These are phyloP conservation scores for Thalassiosira ordinaria DNA, from an alignment of 352 stramenopile species.

Conservation along the genomic window DNA sequence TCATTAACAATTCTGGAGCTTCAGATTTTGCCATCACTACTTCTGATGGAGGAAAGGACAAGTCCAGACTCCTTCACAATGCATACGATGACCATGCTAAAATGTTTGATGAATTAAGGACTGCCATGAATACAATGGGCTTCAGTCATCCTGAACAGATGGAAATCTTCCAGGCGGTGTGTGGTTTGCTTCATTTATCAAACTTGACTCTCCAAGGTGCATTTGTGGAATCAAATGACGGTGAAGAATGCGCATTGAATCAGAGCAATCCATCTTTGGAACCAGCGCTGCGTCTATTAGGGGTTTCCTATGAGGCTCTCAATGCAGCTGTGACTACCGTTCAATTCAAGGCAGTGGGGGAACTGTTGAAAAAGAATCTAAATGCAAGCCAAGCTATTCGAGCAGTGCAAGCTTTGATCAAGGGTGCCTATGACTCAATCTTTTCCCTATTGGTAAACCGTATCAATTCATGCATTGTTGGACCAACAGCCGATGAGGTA, in stretches of 20 bases:
- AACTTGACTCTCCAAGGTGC: constrained; percentile 90
- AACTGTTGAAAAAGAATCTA: constrained; percentile 88
- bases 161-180: constrained; percentile 91
- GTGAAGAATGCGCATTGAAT: constrained; percentile 78
- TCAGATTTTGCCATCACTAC: constrained; percentile 54
- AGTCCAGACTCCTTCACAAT: constrained; percentile 41
- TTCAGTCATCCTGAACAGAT: constrained; percentile 87
- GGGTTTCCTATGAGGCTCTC: constrained; percentile 89
- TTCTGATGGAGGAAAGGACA: constrained; percentile 37
- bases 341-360: too few relatives aligned
- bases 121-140: constrained; percentile 69
- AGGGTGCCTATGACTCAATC: constrained; percentile 93
- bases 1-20: constrained; percentile 21
- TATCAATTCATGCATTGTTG: constrained; percentile 90
- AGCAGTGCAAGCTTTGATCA: constrained; percentile 92
- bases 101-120: constrained; percentile 60
- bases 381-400: constrained; percentile 87
- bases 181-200: constrained; percentile 92
- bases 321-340: constrained; percentile 91
- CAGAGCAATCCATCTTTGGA: constrained; percentile 64
- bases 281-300: constrained; percentile 75
- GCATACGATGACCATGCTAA: constrained; percentile 60
- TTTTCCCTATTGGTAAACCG: constrained; percentile 94
- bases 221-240: constrained; percentile 29
- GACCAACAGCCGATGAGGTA: too few relatives aligned